phyloP scores from a whole-genome alignment of 2,329 filamentous ascomycete genomes.

The Thermomyces lanuginosus region DNA sequence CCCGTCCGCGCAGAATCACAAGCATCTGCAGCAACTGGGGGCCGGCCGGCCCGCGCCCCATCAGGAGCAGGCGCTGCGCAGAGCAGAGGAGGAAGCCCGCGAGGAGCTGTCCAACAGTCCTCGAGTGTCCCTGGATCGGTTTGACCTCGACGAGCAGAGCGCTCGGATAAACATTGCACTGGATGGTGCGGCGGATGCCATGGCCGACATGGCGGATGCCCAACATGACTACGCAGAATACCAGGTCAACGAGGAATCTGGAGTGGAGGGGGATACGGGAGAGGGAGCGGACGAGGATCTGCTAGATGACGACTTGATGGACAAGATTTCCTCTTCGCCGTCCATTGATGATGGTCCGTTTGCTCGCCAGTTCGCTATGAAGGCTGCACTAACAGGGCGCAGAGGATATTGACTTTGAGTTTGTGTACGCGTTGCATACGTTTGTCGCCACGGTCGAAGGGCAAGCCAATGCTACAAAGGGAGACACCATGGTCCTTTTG shows the following conservation, averaged over 20 bases:
- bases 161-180: slow-evolving; percentile 18
- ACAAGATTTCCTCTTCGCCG: slow-evolving; percentile 95
- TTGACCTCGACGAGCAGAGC: slow-evolving; percentile 18
- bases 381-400: slow-evolving; percentile 22
- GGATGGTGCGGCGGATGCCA: slow-evolving; percentile 16
- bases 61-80: slow-evolving; percentile 69
- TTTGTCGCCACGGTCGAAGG: slow-evolving; percentile 97
- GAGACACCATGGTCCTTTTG: slow-evolving; percentile 93
- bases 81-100: slow-evolving; percentile 59
- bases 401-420: slow-evolving; percentile 99
- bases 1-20: slow-evolving; percentile 73
- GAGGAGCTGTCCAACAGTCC: slow-evolving; percentile 55
- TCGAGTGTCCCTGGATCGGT: slow-evolving; percentile 41
- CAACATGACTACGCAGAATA: slow-evolving; percentile 12
- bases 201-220: slow-evolving; percentile 10
- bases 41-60: slow-evolving; percentile 52
- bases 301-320: slow-evolving; percentile 87
- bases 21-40: slow-evolving; percentile 38
- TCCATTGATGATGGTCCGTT: slow-evolving; percentile 98
- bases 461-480: slow-evolving; percentile 94
- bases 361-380: neutral
- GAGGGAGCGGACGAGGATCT: slow-evolving; percentile 53
- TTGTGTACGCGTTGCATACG: slow-evolving; percentile 94
- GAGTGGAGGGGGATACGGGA: slow-evolving; percentile 37
- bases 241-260: slow-evolving; percentile 4